Evolutionary conservation across 257 asterid species (phyloP).

Genomic region (Apocynum venetum): DNA sequence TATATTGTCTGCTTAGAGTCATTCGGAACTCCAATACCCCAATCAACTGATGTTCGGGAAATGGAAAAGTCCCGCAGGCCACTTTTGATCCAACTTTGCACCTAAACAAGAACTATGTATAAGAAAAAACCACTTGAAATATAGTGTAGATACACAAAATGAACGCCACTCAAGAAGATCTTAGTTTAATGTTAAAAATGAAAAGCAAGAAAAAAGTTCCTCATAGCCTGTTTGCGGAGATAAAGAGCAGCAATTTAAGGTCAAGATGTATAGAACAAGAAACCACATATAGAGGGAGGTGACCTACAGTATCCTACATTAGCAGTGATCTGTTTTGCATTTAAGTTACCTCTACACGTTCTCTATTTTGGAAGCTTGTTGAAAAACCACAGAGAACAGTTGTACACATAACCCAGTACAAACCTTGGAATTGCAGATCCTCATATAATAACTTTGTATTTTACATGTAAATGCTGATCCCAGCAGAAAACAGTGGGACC

Average conservation of each 20-base stretch:
- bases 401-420: not conserved
- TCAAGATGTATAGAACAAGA: not conserved
- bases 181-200: not conserved
- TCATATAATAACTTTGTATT: not conserved
- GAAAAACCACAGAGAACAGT: not conserved
- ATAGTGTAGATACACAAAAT: not conserved
- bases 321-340: not conserved
- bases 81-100: slow-evolving; percentile 92
- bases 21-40: slow-evolving; percentile 92
- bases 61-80: slow-evolving; percentile 94
- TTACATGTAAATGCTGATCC: not conserved
- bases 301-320: not conserved
- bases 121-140: slow-evolving; percentile 11
- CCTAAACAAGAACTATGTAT: slow-evolving; percentile 41
- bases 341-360: not conserved
- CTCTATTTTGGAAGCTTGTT: not conserved
- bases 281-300: not conserved
- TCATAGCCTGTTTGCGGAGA: not conserved
- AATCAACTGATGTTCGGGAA: slow-evolving; percentile 79
- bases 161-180: not conserved
- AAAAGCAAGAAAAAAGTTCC: not conserved
- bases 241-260: not conserved
- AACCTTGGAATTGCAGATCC: not conserved
- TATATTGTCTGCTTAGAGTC: slow-evolving; percentile 84
- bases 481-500: not conserved